phyloP scores from a whole-genome alignment of 225 moss, liverwort and hornwort species.

The Marchantia polymorpha region DNA sequence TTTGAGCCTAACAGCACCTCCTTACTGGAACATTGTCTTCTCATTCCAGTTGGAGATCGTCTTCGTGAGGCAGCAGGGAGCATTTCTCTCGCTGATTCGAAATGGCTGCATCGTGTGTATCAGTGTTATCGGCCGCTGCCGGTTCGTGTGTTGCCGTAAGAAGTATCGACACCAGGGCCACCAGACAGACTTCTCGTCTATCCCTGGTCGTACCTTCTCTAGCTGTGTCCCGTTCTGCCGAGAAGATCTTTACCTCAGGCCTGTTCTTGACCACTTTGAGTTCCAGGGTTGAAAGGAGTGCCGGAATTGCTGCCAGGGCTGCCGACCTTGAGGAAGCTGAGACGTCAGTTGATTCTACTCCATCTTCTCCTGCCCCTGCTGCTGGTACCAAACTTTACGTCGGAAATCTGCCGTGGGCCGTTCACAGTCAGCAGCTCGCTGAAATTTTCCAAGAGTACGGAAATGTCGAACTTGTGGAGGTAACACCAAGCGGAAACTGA shows the following conservation, averaged over 20 bases:
- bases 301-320: conserved; percentile 38
- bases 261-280: conserved; percentile 9
- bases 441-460: conserved; percentile 60
- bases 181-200: conserved; percentile 16
- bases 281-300: conserved; percentile 27
- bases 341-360: not conserved
- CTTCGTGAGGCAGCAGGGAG: not conserved
- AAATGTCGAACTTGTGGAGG: conserved; percentile 66
- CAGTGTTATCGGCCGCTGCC: conserved; percentile 26
- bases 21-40: not conserved
- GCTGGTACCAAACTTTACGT: conserved; percentile 60
- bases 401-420: conserved; percentile 71
- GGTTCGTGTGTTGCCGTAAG: not conserved
- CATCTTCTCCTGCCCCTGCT: conserved; percentile 2
- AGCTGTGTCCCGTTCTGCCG: not conserved
- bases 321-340: conserved; percentile 37
- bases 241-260: conserved; percentile 3
- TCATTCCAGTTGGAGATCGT: not conserved
- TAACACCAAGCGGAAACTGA: not conserved
- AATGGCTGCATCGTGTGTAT: conserved; percentile 43
- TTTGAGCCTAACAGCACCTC: not conserved
- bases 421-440: conserved; percentile 61
- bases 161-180: not conserved
- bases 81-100: not conserved
- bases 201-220: conserved; percentile 16